phyloP scores from a whole-genome alignment of 306 rosid species.

The Corylus americana region DNA sequence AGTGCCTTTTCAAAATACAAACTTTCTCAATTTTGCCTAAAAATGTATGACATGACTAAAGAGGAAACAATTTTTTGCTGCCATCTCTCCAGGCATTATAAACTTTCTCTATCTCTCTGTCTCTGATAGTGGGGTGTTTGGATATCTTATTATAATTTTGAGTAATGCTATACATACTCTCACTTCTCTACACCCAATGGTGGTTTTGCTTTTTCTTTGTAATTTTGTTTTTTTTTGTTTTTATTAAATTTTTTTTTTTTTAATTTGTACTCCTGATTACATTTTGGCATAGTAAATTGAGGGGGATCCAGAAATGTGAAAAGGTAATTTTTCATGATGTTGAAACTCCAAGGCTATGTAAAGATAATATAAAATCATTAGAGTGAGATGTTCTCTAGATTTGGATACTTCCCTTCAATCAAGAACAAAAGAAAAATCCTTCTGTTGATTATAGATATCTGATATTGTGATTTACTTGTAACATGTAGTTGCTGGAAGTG shows the following conservation, averaged over 20 bases:
- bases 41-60: conserved; percentile 2
- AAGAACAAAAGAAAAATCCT: conserved; percentile 13
- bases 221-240: neutral
- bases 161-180: too few relatives aligned
- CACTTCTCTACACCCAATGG: too few relatives aligned
- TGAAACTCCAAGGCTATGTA: neutral
- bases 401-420: conserved; percentile 2
- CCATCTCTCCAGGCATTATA: too few relatives aligned
- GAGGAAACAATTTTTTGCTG: neutral
- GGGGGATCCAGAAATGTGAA: neutral
- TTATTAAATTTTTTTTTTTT: neutral
- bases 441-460: conserved; percentile 8
- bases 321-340: neutral
- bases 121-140: neutral
- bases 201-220: neutral
- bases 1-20: conserved; percentile 10
- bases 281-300: neutral
- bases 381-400: neutral
- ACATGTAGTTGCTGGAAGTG: conserved; percentile 87
- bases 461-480: conserved; percentile 31
- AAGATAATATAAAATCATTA: neutral
- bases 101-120: too few relatives aligned
- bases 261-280: neutral
- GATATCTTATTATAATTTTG: neutral
- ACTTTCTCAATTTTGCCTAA: conserved; percentile 13